Evolutionary conservation across 1,284 basidiomycete genomes (phyloP).

Genomic region (Phenoliferia sp.): DNA sequence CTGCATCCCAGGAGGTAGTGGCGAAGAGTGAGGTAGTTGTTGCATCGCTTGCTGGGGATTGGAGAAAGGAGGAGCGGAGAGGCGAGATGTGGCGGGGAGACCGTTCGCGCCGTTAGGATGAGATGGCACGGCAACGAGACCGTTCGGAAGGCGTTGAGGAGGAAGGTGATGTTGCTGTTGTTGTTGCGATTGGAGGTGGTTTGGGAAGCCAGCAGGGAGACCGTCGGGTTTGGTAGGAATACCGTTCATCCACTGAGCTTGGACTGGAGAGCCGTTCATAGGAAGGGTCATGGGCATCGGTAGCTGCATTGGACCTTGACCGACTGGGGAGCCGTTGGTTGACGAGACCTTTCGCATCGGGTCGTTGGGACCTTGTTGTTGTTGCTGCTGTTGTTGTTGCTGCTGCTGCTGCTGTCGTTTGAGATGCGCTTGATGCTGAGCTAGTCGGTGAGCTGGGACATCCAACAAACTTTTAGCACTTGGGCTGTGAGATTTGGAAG

Average conservation of each 20-base stretch:
- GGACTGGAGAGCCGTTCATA: conserved; percentile 3
- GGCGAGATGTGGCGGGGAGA: conserved; percentile 24
- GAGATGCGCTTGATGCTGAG: conserved; percentile 5
- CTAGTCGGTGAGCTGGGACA: not conserved
- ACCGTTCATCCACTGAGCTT: conserved; percentile 13
- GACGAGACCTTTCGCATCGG: conserved; percentile 17
- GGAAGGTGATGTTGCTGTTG: conserved; percentile 8
- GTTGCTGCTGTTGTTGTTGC: no score
- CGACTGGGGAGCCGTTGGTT: conserved; percentile 12
- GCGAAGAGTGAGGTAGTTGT: not conserved
- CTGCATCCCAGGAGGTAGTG: not conserved
- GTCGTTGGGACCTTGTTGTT: not conserved
- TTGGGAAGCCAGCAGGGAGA: no score
- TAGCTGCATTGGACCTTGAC: not conserved
- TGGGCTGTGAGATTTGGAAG: not conserved
- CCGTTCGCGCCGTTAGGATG: conserved; percentile 20
- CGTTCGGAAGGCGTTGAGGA: conserved; percentile 9
- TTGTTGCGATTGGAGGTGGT: conserved; percentile 1
- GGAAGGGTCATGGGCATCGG: conserved; percentile 7
- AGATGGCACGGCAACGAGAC: conserved; percentile 5
- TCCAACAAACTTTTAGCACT: not conserved
- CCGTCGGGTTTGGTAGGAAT: not conserved
- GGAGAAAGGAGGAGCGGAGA: conserved; percentile 23
- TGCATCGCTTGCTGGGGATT: conserved; percentile 12
- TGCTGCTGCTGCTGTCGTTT: not conserved